These are phyloP conservation scores for Gliomastix tumulicola DNA, from an alignment of 2,329 filamentous ascomycete genomes.

Conservation along the genomic window DNA sequence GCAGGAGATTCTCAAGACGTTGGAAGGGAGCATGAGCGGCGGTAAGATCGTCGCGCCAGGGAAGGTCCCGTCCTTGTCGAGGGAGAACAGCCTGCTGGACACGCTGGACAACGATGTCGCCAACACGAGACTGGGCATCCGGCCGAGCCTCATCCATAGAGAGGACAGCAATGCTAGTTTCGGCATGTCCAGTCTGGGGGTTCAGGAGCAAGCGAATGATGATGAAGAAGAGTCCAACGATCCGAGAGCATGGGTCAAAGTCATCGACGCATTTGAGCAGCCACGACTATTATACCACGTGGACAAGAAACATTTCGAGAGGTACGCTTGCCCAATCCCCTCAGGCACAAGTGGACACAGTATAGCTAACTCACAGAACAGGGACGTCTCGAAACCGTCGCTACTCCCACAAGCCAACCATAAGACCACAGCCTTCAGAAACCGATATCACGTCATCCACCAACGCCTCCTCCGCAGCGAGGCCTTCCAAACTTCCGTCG, in stretches of 20 bases:
- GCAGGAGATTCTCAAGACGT: constrained; percentile 71
- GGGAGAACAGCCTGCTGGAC: constrained; percentile 58
- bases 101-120: constrained; percentile 42
- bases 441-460: constrained; percentile 86
- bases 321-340: constrained; percentile 31
- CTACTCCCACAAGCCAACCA: constrained; percentile 70
- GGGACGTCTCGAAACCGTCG: constrained; percentile 57
- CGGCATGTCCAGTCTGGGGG: constrained; percentile 44
- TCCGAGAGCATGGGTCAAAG: constrained; percentile 74
- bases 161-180: constrained; percentile 64
- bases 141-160: constrained; percentile 35
- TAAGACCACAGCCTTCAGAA: constrained; percentile 80
- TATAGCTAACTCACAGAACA: constrained; percentile 20
- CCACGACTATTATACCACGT: constrained; percentile 72
- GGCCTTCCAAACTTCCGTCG: constrained; percentile 77
- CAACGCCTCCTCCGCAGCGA: constrained; percentile 90
- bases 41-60: constrained; percentile 56
- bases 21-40: constrained; percentile 87
- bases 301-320: constrained; percentile 85
- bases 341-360: neutral
- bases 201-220: constrained; percentile 48
- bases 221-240: constrained; percentile 59
- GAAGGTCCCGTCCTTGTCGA: constrained; percentile 41
- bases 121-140: constrained; percentile 49
- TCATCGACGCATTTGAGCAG: constrained; percentile 79